Base-by-base conservation (phyloP, 2,329 filamentous ascomycete species). In the Macroventuria anomochaeta region DNA sequence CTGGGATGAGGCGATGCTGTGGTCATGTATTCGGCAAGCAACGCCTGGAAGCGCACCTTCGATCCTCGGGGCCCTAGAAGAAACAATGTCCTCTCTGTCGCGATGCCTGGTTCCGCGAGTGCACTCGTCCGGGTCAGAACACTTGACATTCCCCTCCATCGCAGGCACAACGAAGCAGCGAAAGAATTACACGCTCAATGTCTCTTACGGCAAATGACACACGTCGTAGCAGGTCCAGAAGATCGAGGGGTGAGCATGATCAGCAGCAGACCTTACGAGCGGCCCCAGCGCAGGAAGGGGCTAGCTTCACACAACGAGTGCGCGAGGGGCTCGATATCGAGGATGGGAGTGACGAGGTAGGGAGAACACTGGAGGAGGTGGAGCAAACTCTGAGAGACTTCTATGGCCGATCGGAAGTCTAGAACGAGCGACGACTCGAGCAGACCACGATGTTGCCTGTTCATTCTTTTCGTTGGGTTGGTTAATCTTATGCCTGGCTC, bases 11-110 rank as follows among this genome's bases (percentile, higher is more conserved):
- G 4, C 48, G 21, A 39, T 49, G 47, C n/a, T 58, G 52, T 36
- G 33, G 52, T 10, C 55, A 58, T 31, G 33, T 49, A 12, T 31
- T 55, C 3, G 47, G 47, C 2, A 37, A 33, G 7, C 32, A 44
- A 10, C 49, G 55, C 34, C 39, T 58, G 2, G 37, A 32, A 28
- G 18, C 32, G 12, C 33, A 55, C 10, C 31, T 55, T 18, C 44
- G 38, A 33, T 41, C 37, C 11, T 23, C 20, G 7, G 55, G 39
- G 2, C 23, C 55, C 3, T 51, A 41, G 46, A 38, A 17, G 15
- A 53, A 23, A 17, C 49, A 18, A 2, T 58, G 52, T 21, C 55
- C 39, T n/a, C 15, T 55, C 6, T 58, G 52, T 17, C 26, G 55
- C n/a, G 5, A 15, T 28, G 4, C 23, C 3, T 44, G 44, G 43